Evolutionary conservation across 2,329 filamentous ascomycete species (phyloP).

Genomic region (Fusarium sp.): DNA sequence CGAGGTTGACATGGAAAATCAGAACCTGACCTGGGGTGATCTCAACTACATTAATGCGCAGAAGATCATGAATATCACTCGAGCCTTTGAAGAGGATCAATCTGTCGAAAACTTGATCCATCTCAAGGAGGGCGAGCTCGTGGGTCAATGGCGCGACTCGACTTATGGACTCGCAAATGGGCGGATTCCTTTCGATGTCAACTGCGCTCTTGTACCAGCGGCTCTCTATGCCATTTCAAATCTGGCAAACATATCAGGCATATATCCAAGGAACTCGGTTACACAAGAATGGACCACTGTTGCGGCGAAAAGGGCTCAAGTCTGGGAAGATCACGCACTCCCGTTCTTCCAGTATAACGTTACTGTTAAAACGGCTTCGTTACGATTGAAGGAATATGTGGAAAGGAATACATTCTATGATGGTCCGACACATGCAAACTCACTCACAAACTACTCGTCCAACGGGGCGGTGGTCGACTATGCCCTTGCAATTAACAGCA

Average conservation of each 20-base stretch:
- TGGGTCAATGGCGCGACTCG: slow-evolving; percentile 73
- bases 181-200: slow-evolving; percentile 73
- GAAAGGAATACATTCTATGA: slow-evolving; percentile 53
- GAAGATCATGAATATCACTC: slow-evolving; percentile 67
- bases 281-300: slow-evolving; percentile 54
- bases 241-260: slow-evolving; percentile 57
- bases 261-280: slow-evolving; percentile 58
- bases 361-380: slow-evolving; percentile 55
- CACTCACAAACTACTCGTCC: slow-evolving; percentile 48
- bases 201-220: slow-evolving; percentile 70
- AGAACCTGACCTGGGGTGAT: slow-evolving; percentile 63
- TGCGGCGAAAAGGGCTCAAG: slow-evolving; percentile 63
- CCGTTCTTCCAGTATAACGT: slow-evolving; percentile 64
- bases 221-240: slow-evolving; percentile 67
- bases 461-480: slow-evolving; percentile 61
- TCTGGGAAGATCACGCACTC: slow-evolving; percentile 72
- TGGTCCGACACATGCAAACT: slow-evolving; percentile 56
- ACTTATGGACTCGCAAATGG: slow-evolving; percentile 69
- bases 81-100: slow-evolving; percentile 65
- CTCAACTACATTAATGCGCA: slow-evolving; percentile 64
- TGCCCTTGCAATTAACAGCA: slow-evolving; percentile 66
- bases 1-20: slow-evolving; percentile 60
- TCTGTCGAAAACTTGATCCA: slow-evolving; percentile 66
- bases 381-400: slow-evolving; percentile 61
- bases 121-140: slow-evolving; percentile 63